Conservation (phyloP, 805 yeast genomes). For the Schizosaccharomyces cryophilus region DNA sequence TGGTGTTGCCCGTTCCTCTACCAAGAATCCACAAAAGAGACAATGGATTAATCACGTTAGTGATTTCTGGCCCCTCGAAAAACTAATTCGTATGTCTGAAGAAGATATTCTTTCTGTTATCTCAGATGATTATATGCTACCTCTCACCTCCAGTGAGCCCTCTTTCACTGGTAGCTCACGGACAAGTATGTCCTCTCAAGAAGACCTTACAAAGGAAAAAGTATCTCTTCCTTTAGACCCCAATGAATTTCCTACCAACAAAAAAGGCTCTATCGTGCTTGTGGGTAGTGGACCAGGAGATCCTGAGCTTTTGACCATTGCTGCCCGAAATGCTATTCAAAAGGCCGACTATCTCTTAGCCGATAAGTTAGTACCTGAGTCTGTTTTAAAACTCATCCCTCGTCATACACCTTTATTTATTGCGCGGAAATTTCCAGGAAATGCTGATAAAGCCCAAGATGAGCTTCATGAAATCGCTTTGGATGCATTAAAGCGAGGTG, state of each 20-base stretch:
- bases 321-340: conserved; percentile 59
- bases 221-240: not conserved
- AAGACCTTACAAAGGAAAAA: not conserved
- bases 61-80: conserved; percentile 61
- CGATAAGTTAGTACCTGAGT: conserved; percentile 78
- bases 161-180: not conserved
- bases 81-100: conserved; percentile 34
- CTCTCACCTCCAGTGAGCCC: not conserved
- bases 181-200: not conserved
- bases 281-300: conserved; percentile 93
- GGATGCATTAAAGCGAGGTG: conserved; percentile 35
- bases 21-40: conserved; percentile 19
- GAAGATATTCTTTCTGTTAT: conserved; percentile 18
- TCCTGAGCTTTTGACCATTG: conserved; percentile 53
- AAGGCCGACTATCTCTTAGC: conserved; percentile 68
- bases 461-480: conserved; percentile 58
- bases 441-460: conserved; percentile 79
- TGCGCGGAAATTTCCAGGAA: conserved; percentile 88
- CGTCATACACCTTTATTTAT: conserved; percentile 48
- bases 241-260: not conserved
- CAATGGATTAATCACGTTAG: conserved; percentile 78
- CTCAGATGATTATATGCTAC: not conserved
- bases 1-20: not conserved
- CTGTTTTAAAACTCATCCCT: conserved; percentile 66
- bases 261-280: conserved; percentile 40